These are phyloP conservation scores for Graphium sp. DNA, from an alignment of 2,329 filamentous ascomycete species.

Conservation along the genomic window DNA sequence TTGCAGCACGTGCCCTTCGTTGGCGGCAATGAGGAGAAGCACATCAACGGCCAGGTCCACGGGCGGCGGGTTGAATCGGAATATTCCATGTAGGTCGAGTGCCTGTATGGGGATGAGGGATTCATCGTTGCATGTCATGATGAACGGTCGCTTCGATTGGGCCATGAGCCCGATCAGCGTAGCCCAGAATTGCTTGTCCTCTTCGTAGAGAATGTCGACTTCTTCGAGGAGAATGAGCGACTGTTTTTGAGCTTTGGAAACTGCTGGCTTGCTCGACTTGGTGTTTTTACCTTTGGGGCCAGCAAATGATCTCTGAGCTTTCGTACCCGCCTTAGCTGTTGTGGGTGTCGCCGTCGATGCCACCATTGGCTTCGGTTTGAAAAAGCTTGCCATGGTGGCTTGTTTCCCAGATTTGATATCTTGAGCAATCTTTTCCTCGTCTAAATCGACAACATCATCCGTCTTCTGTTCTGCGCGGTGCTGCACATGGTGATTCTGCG, in stretches of 20 bases:
- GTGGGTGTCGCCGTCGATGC: constrained; percentile 10
- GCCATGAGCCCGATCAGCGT: constrained; percentile 63
- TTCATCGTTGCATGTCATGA: constrained; percentile 93
- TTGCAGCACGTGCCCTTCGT: constrained; percentile 69
- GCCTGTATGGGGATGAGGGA: constrained; percentile 57
- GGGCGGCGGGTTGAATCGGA: constrained; percentile 56
- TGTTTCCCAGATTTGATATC: constrained; percentile 55
- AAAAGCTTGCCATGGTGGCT: constrained; percentile 67
- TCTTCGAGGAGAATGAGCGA: constrained; percentile 90
- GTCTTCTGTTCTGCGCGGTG: constrained; percentile 17
- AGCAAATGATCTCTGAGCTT: no score
- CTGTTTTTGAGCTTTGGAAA: constrained; percentile 61
- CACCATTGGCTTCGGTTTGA: constrained; percentile 35
- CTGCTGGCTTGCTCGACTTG: constrained; percentile 10
- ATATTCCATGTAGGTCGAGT: constrained; percentile 69
- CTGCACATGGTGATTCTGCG: constrained; percentile 75
- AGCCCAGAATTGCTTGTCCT: constrained; percentile 89
- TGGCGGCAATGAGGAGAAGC: constrained; percentile 65
- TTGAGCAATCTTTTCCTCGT: constrained; percentile 17
- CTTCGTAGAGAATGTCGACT: constrained; percentile 83
- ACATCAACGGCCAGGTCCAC: constrained; percentile 59
- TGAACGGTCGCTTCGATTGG: constrained; percentile 78
- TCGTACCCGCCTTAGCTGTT: no score
- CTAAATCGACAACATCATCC: constrained; percentile 10
- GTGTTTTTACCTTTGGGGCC: no score